Evolutionary conservation across 2,329 filamentous ascomycete species (phyloP).

Genomic region (Pezicula radicicola): DNA sequence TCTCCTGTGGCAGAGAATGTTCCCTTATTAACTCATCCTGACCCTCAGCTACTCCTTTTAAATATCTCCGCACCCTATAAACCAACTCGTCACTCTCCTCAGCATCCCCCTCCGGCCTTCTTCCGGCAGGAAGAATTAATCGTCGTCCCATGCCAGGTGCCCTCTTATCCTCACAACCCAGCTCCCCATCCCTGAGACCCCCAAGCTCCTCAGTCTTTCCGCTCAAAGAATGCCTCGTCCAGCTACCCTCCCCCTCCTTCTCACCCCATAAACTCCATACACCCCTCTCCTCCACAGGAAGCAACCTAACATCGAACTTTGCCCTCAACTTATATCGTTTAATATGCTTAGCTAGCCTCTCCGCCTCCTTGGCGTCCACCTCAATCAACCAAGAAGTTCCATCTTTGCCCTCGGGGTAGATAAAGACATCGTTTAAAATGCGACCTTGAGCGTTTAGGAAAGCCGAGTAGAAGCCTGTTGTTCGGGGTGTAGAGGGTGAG

Average conservation of each 20-base stretch:
- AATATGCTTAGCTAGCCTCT: constrained; percentile 66
- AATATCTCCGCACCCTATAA: constrained; percentile 75
- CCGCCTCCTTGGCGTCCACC: constrained; percentile 67
- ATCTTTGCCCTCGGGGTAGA: constrained; percentile 58
- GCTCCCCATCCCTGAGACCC: constrained; percentile 12
- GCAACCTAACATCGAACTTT: constrained; percentile 66
- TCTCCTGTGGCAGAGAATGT: constrained; percentile 78
- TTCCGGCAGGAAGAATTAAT: constrained; percentile 35
- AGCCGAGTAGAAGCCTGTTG: constrained; percentile 68
- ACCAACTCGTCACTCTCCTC: constrained; percentile 48
- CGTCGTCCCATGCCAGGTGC: constrained; percentile 55
- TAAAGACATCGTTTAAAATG: constrained; percentile 84
- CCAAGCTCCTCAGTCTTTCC: neutral
- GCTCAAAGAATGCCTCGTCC: constrained; percentile 11
- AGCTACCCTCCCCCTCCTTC: constrained; percentile 8
- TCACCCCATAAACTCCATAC: constrained; percentile 71
- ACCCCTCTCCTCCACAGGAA: constrained; percentile 61
- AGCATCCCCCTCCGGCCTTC: constrained; percentile 29
- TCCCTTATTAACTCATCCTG: constrained; percentile 72
- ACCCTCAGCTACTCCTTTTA: constrained; percentile 82
- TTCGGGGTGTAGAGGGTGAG: constrained; percentile 34
- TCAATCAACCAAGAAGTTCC: constrained; percentile 67
- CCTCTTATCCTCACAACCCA: constrained; percentile 42
- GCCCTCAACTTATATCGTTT: constrained; percentile 83
- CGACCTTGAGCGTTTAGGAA: constrained; percentile 86